These are phyloP conservation scores for Triticum monococcum DNA, from an alignment of 176 grass and related monocot species.

Conservation along the genomic window DNA sequence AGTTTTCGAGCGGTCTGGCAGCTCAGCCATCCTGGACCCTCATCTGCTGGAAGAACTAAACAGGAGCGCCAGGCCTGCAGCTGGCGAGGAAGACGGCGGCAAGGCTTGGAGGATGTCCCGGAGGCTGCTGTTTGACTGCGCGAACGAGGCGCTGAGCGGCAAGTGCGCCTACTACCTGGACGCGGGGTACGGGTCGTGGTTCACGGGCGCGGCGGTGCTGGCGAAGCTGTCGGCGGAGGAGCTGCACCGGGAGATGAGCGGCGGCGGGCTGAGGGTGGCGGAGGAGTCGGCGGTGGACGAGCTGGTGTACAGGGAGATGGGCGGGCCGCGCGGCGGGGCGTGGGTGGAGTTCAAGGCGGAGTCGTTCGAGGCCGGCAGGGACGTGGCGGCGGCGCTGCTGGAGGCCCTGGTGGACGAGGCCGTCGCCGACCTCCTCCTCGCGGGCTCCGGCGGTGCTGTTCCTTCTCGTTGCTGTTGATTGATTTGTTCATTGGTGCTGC, in stretches of 20 bases:
- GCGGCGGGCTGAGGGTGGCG: conserved; percentile 36
- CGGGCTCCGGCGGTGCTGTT: not conserved
- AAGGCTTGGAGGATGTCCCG: conserved; percentile 42
- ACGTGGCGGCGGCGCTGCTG: conserved; percentile 50
- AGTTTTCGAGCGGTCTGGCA: conserved; percentile 26
- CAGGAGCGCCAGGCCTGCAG: not conserved
- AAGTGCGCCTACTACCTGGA: conserved; percentile 69
- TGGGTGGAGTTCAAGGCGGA: conserved; percentile 87
- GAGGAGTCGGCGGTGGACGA: conserved; percentile 84
- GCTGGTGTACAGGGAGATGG: conserved; percentile 92
- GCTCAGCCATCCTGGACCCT: conserved; percentile 43
- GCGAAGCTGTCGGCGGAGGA: conserved; percentile 54
- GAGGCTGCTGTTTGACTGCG: conserved; percentile 68
- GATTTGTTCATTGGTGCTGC: not conserved
- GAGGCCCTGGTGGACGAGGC: conserved; percentile 59
- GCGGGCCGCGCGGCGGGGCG: conserved; percentile 57
- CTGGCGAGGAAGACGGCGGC: conserved; percentile 20
- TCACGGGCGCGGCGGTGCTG: conserved; percentile 52
- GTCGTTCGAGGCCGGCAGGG: conserved; percentile 56
- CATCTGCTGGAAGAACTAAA: conserved; percentile 46
- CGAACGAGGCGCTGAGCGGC: conserved; percentile 53
- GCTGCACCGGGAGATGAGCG: conserved; percentile 63
- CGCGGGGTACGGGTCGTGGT: conserved; percentile 67
- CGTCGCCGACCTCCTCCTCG: conserved; percentile 44
- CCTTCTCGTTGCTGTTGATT: not conserved